Base-by-base conservation (phyloP, 192 early-diverging fungal species). In the Chytriomyces sp. region DNA sequence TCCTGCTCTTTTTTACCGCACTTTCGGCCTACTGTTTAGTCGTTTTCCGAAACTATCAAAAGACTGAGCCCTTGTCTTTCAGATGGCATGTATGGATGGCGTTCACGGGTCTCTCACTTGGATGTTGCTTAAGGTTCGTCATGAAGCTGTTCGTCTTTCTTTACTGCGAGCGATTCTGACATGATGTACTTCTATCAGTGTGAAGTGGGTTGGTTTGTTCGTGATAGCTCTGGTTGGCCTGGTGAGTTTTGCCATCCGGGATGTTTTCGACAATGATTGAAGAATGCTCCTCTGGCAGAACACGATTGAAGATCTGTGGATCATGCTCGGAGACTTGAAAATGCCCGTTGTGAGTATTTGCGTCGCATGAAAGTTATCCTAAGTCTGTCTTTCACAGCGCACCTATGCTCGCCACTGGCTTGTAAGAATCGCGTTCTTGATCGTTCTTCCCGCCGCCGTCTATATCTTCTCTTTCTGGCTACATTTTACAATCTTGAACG, bases 131-230 rank as follows among this genome's bases (percentile, higher is more conserved):
- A n/a, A 93, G 92, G 84, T 88, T 53, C 53, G 38, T 59, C 39
- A 5, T 68, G 26, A 22, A 37, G 54, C 19, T 25, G 12, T 25
- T 37, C 25, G 4, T 28, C 36, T 66, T 44, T 33, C 41, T 61
- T 22, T 17, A 54, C 41, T 52, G 53, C 19, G n/a, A 39, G 10
- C n/a, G 17, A 5, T 77, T 17, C 28, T 49, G 31, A 80, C 37
- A 12, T 33, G 12, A n/a, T 7, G 6, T 38, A 14, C 12, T 59
- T 39, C 7, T 17, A n/a, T 30, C 7, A 92, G 90, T 81, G 88
- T 95, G 25, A 99, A 99, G 80, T 99, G 96, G 98, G 93, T 99
- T 32, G 98, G 98, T 0, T 72, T 97, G 38, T 93, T 99, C 78
- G 88, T 88, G 38, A 91, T 95, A 8, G 95, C 93, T 1, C 78